Conservation (phyloP, 495 filamentous ascomycete species). For the Lophium mytilinum region DNA sequence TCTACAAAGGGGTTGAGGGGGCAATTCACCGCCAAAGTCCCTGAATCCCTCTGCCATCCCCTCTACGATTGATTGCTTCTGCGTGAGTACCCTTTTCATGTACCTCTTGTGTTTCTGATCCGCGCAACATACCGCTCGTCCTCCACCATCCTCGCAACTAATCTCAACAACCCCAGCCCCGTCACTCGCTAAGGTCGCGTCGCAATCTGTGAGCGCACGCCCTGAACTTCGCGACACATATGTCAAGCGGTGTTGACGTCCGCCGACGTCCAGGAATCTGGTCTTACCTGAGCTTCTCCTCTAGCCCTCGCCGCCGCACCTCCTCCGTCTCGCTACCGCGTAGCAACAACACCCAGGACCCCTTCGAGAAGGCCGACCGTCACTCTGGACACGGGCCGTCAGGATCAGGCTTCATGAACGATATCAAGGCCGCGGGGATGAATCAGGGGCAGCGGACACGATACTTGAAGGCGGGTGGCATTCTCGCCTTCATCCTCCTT, state of each 20-base stretch:
- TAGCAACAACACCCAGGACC: slow-evolving; percentile 29
- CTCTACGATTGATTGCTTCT: neutral
- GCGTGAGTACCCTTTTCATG: neutral
- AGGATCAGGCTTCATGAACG: slow-evolving; percentile 27
- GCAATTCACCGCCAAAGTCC: neutral
- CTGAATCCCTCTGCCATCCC: neutral
- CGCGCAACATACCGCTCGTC: neutral
- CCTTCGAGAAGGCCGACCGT: slow-evolving; percentile 40
- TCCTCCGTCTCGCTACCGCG: slow-evolving; percentile 36
- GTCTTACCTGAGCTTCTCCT: slow-evolving; percentile 42
- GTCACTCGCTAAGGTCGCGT: neutral
- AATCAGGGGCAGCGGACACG: slow-evolving; percentile 42
- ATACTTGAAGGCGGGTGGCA: slow-evolving; percentile 73
- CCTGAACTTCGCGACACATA: slow-evolving; percentile 18
- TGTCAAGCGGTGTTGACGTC: slow-evolving; percentile 39
- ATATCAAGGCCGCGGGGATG: slow-evolving; percentile 44
- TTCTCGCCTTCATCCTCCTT: slow-evolving; percentile 65
- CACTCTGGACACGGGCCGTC: slow-evolving; percentile 21
- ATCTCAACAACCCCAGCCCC: neutral
- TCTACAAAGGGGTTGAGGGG: neutral
- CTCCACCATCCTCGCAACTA: neutral
- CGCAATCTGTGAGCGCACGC: neutral
- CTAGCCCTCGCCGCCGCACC: slow-evolving; percentile 27
- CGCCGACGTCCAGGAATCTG: slow-evolving; percentile 39
- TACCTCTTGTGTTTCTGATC: too few species aligned